phyloP scores from a whole-genome alignment of 495 filamentous ascomycete genomes.

The Pyrenopolyporus hunteri region DNA sequence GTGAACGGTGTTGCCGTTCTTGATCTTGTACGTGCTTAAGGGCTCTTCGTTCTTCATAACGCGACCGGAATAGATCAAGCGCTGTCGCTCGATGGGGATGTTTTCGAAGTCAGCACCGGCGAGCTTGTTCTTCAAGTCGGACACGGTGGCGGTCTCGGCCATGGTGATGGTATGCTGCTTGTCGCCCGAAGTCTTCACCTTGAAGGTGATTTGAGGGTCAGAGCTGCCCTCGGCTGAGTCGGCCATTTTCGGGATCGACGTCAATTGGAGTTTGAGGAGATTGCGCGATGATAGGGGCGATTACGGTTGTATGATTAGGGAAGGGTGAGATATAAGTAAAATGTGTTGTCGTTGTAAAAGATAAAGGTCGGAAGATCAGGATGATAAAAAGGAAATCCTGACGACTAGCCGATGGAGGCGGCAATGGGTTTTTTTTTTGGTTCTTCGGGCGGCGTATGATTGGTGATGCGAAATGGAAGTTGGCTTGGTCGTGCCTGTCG shows the following conservation, averaged over 20 bases:
- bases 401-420: conserved; percentile 12
- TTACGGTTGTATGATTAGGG: background rate
- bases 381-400: conserved; percentile 20
- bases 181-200: conserved; percentile 89
- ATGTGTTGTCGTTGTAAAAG: background rate
- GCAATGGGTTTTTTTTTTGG: conserved; percentile 19
- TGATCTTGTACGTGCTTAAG: conserved; percentile 87
- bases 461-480: conserved; percentile 13
- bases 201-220: conserved; percentile 79
- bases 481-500: conserved; percentile 13
- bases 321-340: background rate
- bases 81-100: conserved; percentile 82
- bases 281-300: background rate
- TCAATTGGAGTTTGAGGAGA: conserved; percentile 12
- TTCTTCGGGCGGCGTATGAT: conserved; percentile 25
- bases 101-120: conserved; percentile 79
- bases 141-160: conserved; percentile 73
- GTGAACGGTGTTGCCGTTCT: conserved; percentile 93
- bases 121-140: conserved; percentile 88
- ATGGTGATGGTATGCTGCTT: conserved; percentile 83
- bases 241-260: conserved; percentile 51
- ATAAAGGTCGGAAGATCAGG: background rate
- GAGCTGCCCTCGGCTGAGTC: conserved; percentile 58
- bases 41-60: conserved; percentile 94
- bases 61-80: conserved; percentile 95